A percentile compares a stretch with the other conserved stretches of the same genome.
phyloP scores from a whole-genome alignment of 768 basidiomycete species.

The Podaxis sp. region DNA sequence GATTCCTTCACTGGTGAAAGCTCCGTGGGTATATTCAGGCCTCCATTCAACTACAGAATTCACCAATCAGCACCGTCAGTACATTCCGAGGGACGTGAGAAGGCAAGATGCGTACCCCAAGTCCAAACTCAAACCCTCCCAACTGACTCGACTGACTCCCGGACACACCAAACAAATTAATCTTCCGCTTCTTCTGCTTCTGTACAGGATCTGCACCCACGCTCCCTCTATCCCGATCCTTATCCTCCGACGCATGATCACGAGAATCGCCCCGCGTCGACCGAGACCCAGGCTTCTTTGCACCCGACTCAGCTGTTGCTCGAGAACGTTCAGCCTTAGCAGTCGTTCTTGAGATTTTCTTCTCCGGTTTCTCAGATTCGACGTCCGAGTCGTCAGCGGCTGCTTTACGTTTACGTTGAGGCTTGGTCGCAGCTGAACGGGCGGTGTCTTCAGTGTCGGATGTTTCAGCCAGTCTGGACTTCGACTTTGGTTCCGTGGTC shows the following conservation, averaged over 20 bases:
- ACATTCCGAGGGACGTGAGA: background rate
- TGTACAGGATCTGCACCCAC: slow-evolving; percentile 27
- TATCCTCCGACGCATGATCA: slow-evolving; percentile 20
- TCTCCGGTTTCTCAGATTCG: slow-evolving; percentile 15
- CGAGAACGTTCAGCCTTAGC: slow-evolving; percentile 21
- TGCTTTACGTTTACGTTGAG: slow-evolving; percentile 40
- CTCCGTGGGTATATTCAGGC: slow-evolving; percentile 60
- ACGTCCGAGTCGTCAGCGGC: slow-evolving; percentile 15
- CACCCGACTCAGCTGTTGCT: slow-evolving; percentile 10
- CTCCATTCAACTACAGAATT: slow-evolving; percentile 29
- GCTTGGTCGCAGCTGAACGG: slow-evolving; percentile 18
- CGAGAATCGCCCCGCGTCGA: slow-evolving; percentile 14
- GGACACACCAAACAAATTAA: slow-evolving; percentile 53
- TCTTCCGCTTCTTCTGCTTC: slow-evolving; percentile 72
- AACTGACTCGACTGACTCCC: slow-evolving; percentile 39
- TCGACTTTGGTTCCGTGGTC: slow-evolving; percentile 8
- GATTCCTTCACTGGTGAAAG: slow-evolving; percentile 66
- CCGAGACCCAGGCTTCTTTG: slow-evolving; percentile 22
- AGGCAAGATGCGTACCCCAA: slow-evolving; percentile 25
- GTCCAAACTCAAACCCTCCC: slow-evolving; percentile 36
- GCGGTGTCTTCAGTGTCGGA: slow-evolving; percentile 21
- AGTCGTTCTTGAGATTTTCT: slow-evolving; percentile 14
- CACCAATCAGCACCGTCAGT: slow-evolving; percentile 14
- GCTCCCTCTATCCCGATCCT: slow-evolving; percentile 23
- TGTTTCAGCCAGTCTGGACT: slow-evolving; percentile 17